Percentiles rank a stretch among this genome's conserved stretches.
These are phyloP conservation scores for Solanum hybrid DNA, from an alignment of 305 asterid genomes.

Conservation along the genomic window DNA sequence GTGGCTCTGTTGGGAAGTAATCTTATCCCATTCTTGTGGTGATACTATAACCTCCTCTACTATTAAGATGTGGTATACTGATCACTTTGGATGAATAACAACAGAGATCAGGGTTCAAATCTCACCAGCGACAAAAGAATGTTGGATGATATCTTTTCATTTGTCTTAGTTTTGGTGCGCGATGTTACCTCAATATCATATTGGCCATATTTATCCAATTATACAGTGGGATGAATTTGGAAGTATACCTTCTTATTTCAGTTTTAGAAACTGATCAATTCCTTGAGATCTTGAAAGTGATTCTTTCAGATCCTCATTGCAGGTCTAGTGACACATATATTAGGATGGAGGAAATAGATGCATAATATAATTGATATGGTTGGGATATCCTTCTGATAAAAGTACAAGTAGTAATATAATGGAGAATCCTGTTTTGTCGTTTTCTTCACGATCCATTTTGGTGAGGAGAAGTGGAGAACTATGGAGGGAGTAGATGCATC, in stretches of 20 bases:
- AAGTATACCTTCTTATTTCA: background rate
- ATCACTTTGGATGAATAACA: background rate
- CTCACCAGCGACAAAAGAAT: background rate
- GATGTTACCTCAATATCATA: background rate
- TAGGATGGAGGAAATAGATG: background rate
- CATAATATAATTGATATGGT: background rate
- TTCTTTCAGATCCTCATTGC: background rate
- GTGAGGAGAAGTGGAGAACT: background rate
- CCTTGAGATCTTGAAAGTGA: background rate
- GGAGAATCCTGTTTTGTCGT: background rate
- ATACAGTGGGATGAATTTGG: background rate
- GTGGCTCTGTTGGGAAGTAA: background rate
- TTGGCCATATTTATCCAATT: background rate
- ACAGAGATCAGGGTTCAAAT: background rate
- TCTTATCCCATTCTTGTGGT: background rate
- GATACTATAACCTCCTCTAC: background rate
- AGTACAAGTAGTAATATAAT: background rate
- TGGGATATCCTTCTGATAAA: background rate
- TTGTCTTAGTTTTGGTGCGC: background rate
- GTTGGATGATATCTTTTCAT: background rate
- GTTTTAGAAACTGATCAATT: background rate
- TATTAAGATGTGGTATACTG: background rate
- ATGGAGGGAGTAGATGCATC: background rate
- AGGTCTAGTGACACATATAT: background rate
- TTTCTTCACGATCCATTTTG: background rate